Conservation (phyloP, 2,329 filamentous ascomycete species). For the Clarireedia hainanense region DNA sequence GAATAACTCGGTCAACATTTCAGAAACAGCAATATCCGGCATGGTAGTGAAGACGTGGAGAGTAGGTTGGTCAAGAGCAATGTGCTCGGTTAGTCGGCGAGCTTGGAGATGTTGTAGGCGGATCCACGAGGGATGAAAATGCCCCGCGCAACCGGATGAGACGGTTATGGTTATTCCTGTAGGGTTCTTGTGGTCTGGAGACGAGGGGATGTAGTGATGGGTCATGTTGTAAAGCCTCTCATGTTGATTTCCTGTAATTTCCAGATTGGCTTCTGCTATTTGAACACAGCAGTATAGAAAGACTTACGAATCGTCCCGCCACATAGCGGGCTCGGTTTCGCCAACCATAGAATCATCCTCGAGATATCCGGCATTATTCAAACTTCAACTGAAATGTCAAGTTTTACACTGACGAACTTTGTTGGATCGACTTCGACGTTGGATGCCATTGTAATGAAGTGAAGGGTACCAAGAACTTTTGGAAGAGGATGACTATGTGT, state of each 20-base stretch:
- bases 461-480: too few relatives aligned
- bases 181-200: background rate
- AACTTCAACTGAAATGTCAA: conserved; percentile 15
- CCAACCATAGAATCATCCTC: conserved; percentile 23
- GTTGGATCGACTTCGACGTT: background rate
- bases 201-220: background rate
- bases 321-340: background rate
- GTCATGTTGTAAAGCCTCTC: conserved; percentile 4
- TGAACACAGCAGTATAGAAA: background rate
- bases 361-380: conserved; percentile 37
- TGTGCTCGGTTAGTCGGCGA: background rate
- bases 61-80: conserved; percentile 33
- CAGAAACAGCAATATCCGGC: conserved; percentile 39
- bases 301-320: background rate
- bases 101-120: background rate
- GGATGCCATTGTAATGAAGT: too few relatives aligned
- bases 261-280: background rate
- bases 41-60: conserved; percentile 39
- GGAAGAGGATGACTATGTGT: too few relatives aligned
- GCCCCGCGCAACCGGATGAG: background rate
- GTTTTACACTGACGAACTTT: conserved; percentile 12
- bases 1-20: conserved; percentile 28
- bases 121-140: background rate
- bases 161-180: background rate
- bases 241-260: background rate